phyloP scores from a whole-genome alignment of 2,329 filamentous ascomycete species.

The Beauveria pseudobassiana region DNA sequence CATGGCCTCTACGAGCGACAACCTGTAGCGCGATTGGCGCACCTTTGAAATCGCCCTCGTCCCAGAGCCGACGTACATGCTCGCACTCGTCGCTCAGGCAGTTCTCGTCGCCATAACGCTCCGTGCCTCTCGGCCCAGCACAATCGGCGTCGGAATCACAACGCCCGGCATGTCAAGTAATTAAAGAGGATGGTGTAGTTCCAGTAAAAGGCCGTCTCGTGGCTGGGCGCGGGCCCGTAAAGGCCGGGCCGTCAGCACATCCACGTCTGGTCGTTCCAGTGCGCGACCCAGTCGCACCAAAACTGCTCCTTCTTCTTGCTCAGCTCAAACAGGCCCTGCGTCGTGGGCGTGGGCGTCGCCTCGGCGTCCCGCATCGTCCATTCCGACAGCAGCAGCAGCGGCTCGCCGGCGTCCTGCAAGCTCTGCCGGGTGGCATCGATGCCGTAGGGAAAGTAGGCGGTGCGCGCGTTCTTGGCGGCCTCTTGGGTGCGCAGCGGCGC shows the following conservation, averaged over 20 bases:
- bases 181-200: slow-evolving; percentile 32
- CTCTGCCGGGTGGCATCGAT: slow-evolving; percentile 23
- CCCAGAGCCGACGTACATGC: slow-evolving; percentile 26
- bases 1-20: slow-evolving; percentile 25
- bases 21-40: slow-evolving; percentile 28
- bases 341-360: slow-evolving; percentile 16
- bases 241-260: slow-evolving; percentile 30
- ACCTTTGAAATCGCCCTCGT: slow-evolving; percentile 23
- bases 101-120: not conserved
- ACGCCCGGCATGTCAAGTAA: slow-evolving; percentile 29
- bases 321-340: slow-evolving; percentile 19
- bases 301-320: slow-evolving; percentile 24
- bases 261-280: slow-evolving; percentile 30
- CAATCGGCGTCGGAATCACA: slow-evolving; percentile 27
- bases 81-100: slow-evolving; percentile 20
- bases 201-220: slow-evolving; percentile 30
- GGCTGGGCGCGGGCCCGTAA: slow-evolving; percentile 28
- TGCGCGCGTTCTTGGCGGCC: slow-evolving; percentile 24
- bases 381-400: slow-evolving; percentile 35
- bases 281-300: slow-evolving; percentile 23
- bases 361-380: slow-evolving; percentile 29
- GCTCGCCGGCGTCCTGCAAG: slow-evolving; percentile 33
- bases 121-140: slow-evolving; percentile 22
- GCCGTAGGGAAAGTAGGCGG: slow-evolving; percentile 41
- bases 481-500: slow-evolving; percentile 23